A percentile compares a stretch with the other conserved stretches of the same genome.
Evolutionary conservation across 179 eudicot genomes (phyloP).

Genomic region (Heliamphora pulchella): DNA sequence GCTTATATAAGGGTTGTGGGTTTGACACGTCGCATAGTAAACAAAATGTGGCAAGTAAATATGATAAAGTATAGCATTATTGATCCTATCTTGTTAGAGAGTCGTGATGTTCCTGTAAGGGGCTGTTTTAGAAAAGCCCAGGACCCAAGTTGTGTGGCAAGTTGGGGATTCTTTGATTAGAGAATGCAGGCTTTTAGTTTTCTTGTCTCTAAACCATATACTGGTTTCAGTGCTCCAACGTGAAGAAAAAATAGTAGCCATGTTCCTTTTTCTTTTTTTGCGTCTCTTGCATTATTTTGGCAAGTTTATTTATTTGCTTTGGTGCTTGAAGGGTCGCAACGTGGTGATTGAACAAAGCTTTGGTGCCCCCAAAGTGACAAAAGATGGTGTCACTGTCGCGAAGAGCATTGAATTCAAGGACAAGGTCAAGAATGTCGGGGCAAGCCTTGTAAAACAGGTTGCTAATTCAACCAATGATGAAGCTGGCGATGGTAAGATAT

Average conservation of each 20-base stretch:
- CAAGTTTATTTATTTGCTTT: neutral
- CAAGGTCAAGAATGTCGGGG: slow-evolving; percentile 47
- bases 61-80: too few relatives aligned
- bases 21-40: too few relatives aligned
- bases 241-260: neutral
- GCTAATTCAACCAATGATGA: slow-evolving; percentile 55
- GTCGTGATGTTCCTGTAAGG: too few relatives aligned
- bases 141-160: too few relatives aligned
- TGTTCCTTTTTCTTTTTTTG: neutral
- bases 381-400: slow-evolving; percentile 58
- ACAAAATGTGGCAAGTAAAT: too few relatives aligned
- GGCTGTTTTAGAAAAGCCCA: too few relatives aligned
- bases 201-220: neutral
- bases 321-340: slow-evolving; percentile 40
- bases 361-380: slow-evolving; percentile 62
- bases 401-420: slow-evolving; percentile 52
- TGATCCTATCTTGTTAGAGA: too few relatives aligned
- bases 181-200: too few relatives aligned
- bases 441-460: slow-evolving; percentile 51
- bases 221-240: neutral
- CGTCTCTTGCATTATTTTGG: neutral
- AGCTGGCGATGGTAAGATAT: slow-evolving; percentile 54
- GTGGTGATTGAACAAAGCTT: slow-evolving; percentile 57
- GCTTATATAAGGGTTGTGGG: too few relatives aligned
- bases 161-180: too few relatives aligned